Base-by-base conservation (phyloP, 306 rosid genomes). In the Albizia julibrissin region DNA sequence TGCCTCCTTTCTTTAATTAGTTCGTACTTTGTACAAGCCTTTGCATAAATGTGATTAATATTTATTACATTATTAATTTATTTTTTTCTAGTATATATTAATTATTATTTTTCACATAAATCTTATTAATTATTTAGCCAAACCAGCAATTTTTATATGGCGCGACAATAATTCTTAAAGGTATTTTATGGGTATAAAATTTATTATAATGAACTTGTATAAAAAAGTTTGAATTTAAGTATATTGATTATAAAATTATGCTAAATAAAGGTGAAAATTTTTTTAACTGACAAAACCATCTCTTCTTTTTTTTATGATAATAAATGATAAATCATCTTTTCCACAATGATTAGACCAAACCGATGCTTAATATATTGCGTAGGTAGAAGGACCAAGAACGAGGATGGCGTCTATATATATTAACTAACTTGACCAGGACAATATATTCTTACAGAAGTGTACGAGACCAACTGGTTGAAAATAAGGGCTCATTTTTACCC, bases 361-460 rank as follows among this genome's bases (percentile, higher is more conserved):
- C 27, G 27, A 54, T 7, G 62, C 10, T n/a, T 21, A 26, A 54
- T 54, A 50, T 50, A 19, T 52, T 52, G 59, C 8, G 59, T 16
- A 2, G 31, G 31, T 2, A 29, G 31, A 29, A 34, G 39, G 39
- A 34, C 39, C 39, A 34, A 34, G 7, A 5, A 34, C 39, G 5
- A 34, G 39, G 39, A 34, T 34, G 39, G 39, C 39, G 39, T 34
- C 39, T 33, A 33, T 33, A 3, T 52, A 52, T 52, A 21, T 54
- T 54, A 56, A 56, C 64, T 56, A 56, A 56, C 64, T 56, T n/a
- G 27, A 56, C n/a, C 64, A n/a, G 64, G 67, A 61, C 67, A 24
- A 61, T 10, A 61, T 61, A 29, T 29, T 61, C 6, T 61, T 3
- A 61, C 34, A 24, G 33, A 61, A 61, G 8, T 61, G 2, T 16